Base-by-base conservation (phyloP, 129 eudicot genomes). In the Artemisia tridentata region DNA sequence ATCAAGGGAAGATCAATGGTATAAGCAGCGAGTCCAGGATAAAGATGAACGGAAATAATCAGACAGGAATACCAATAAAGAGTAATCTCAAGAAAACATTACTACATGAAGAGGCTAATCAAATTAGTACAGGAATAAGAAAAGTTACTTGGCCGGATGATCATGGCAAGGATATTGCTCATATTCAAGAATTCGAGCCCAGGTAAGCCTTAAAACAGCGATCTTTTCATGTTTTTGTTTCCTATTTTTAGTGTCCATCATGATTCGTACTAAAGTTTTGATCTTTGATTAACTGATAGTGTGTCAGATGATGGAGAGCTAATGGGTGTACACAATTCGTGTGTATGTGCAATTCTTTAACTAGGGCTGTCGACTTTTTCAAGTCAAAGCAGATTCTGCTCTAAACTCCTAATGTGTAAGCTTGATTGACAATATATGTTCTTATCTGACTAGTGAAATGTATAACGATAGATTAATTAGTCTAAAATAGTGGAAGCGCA, bases 71-170 rank as follows among this genome's bases (percentile, higher is more conserved):
- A 25, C 72, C 82, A 51, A 82, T 84, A 13, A 80, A 77, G 84
- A 77, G 88, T 77, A 84, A 70, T 65, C 75, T 84, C 11, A 84
- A 80, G 83, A 84, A 84, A 13, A 51, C 25, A 0, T 13, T 68
- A 68, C 12, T 68, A 7, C 25, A 10, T 56, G 62, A 56, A 3
- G 47, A 50, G 10, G 34, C 15, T 5, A 59, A 41, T 16, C 45
- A 13, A 16, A 38, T 8, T 1, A 51, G 27, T 27, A 59, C 76
- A n/a, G n/a, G 16, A 49, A 27, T 51, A 51, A 80, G 85, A 66
- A 84, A 72, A 73, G 85, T 84, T 13, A 80, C 69, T 47, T 84
- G 85, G 88, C 65, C 83, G 6, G 85, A 84, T 74, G 78, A 75
- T 73, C 72, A 80, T 77, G 88, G 85, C 54, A 70, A 73, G 21